phyloP scores from a whole-genome alignment of 305 asterid genomes.

The Fraxinus ornus region DNA sequence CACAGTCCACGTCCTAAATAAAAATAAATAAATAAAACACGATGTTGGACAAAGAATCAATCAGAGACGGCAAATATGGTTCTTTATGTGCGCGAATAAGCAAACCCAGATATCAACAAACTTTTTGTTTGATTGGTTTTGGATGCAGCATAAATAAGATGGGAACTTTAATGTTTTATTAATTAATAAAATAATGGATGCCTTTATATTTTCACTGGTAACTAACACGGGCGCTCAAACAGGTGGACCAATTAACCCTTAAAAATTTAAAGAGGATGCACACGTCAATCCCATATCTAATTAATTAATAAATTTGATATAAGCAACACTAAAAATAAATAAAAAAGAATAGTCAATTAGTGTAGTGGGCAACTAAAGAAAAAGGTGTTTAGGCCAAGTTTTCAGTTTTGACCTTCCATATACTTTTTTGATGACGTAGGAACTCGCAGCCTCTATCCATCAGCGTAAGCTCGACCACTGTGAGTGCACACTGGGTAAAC shows the following conservation, averaged over 20 bases:
- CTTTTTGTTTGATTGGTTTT: conserved; percentile 23
- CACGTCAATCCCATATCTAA: conserved; percentile 32
- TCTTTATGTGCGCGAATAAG: conserved; percentile 25
- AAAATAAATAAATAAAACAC: not conserved
- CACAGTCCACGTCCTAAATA: not conserved
- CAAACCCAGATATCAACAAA: conserved; percentile 25
- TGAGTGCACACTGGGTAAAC: too few relatives aligned
- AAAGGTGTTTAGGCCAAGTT: not conserved
- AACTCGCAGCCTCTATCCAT: too few relatives aligned
- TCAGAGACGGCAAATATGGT: conserved; percentile 37
- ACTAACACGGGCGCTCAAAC: conserved; percentile 12
- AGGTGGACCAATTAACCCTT: conserved; percentile 27
- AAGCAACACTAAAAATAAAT: not conserved
- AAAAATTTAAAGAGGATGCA: conserved; percentile 19
- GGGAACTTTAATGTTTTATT: conserved; percentile 27
- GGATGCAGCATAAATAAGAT: conserved; percentile 26
- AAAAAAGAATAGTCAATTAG: not conserved
- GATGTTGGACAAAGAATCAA: conserved; percentile 28
- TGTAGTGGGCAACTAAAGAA: conserved; percentile 33
- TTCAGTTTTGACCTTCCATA: too few relatives aligned
- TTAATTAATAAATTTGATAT: conserved; percentile 26
- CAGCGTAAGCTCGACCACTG: too few relatives aligned
- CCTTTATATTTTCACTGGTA: conserved; percentile 10
- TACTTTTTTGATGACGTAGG: too few relatives aligned
- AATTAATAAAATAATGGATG: conserved; percentile 13